These are phyloP conservation scores for Trichoderma sp. DNA, from an alignment of 2,329 filamentous ascomycete species.

Conservation along the genomic window DNA sequence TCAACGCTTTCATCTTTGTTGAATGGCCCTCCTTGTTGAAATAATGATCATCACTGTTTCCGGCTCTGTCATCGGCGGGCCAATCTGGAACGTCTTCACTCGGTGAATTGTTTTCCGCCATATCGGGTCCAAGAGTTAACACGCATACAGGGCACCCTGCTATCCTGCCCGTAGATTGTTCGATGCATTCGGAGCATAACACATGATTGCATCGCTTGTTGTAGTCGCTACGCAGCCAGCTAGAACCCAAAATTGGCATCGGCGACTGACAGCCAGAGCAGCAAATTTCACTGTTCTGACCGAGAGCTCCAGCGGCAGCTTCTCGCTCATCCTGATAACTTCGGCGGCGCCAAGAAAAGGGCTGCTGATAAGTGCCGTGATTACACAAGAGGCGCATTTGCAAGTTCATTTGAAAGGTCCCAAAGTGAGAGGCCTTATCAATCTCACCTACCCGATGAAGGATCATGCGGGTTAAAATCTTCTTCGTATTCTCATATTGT, in stretches of 20 bases:
- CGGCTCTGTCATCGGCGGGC: not conserved
- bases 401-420: conserved; percentile 51
- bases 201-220: conserved; percentile 39
- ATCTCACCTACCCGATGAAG: conserved; percentile 43
- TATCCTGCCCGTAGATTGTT: not conserved
- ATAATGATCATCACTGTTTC: conserved; percentile 32
- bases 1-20: conserved; percentile 41
- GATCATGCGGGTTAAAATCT: conserved; percentile 45
- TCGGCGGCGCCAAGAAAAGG: conserved; percentile 45
- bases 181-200: conserved; percentile 40
- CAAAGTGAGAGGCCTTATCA: conserved; percentile 45
- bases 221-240: conserved; percentile 29
- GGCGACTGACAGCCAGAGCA: conserved; percentile 43
- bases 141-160: not conserved
- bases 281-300: conserved; percentile 33
- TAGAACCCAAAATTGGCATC: conserved; percentile 26
- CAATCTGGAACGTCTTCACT: not conserved
- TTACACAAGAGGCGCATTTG: conserved; percentile 55
- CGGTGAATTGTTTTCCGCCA: not conserved
- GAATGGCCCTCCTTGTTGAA: conserved; percentile 39
- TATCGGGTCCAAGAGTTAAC: not conserved
- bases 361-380: conserved; percentile 53
- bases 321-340: conserved; percentile 40
- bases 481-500: conserved; percentile 43
- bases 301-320: conserved; percentile 33